Conservation (phyloP, 169 alveolate species). For the Pseudocohnilembus persalinus region DNA sequence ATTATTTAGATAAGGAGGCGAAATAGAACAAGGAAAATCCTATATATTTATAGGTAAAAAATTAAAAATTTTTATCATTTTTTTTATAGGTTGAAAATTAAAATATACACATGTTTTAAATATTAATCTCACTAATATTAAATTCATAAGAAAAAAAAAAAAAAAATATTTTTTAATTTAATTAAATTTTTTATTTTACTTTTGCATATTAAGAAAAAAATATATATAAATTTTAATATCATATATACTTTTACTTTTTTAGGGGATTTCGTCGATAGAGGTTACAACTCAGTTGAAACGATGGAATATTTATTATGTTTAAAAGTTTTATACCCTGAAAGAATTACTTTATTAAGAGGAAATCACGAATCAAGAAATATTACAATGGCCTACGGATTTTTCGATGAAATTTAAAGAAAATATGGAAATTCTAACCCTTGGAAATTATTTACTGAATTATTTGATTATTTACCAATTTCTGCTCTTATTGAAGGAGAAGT, state of each 20-base stretch:
- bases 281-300: conserved; percentile 76
- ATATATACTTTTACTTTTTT: conserved; percentile 74
- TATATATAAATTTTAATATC: conserved; percentile 25
- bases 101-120: no score
- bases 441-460: conserved; percentile 73
- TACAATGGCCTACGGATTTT: conserved; percentile 74
- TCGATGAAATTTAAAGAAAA: conserved; percentile 75
- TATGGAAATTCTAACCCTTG: conserved; percentile 77
- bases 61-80: no score
- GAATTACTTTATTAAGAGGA: conserved; percentile 78
- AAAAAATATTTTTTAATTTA: no score
- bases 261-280: conserved; percentile 85
- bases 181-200: not conserved
- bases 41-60: not conserved
- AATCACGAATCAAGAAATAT: conserved; percentile 77
- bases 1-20: conserved; percentile 76
- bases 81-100: no score
- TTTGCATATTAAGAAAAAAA: no score
- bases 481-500: conserved; percentile 75
- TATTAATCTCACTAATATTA: not conserved
- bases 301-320: conserved; percentile 66
- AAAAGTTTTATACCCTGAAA: conserved; percentile 71
- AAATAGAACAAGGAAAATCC: conserved; percentile 57
- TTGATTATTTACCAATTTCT: conserved; percentile 73
- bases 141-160: no score